phyloP scores from a whole-genome alignment of 805 yeast species.

The Saturnispora mendoncae region DNA sequence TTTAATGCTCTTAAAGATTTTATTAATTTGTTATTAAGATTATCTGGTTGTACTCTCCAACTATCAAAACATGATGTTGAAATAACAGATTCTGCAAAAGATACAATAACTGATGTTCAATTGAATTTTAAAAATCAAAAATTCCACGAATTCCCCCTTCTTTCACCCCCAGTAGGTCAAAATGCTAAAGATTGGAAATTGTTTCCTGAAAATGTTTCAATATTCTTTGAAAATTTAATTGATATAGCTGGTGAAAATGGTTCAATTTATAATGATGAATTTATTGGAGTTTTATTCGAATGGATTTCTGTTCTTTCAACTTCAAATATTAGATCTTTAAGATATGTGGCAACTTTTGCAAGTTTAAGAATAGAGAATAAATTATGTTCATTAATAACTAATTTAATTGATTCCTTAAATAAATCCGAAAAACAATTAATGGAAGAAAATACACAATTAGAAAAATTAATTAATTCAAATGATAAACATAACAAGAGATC shows the following conservation, averaged over 20 bases:
- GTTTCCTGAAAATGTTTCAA: slow-evolving; percentile 45
- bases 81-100: slow-evolving; percentile 44
- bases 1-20: slow-evolving; percentile 49
- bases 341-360: slow-evolving; percentile 56
- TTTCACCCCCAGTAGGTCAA: slow-evolving; percentile 11
- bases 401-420: slow-evolving; percentile 30
- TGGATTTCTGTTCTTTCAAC: slow-evolving; percentile 75
- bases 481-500: slow-evolving; percentile 23
- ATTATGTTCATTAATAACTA: slow-evolving; percentile 42
- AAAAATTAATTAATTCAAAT: slow-evolving; percentile 9
- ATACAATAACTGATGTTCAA: slow-evolving; percentile 67
- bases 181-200: slow-evolving; percentile 39
- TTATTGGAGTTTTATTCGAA: slow-evolving; percentile 50
- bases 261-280: slow-evolving; percentile 35
- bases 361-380: slow-evolving; percentile 52
- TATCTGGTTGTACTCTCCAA: slow-evolving; percentile 62
- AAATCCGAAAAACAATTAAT: slow-evolving; percentile 38
- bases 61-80: slow-evolving; percentile 69
- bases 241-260: slow-evolving; percentile 54
- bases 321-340: slow-evolving; percentile 58
- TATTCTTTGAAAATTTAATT: slow-evolving; percentile 47
- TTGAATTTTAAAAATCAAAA: slow-evolving; percentile 50
- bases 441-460: slow-evolving; percentile 17
- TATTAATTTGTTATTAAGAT: slow-evolving; percentile 58
- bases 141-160: slow-evolving; percentile 61